Percentiles rank a stretch among this genome's conserved stretches.
These are phyloP conservation scores for Thalassiosira delicatula DNA, from an alignment of 352 stramenopile species.

Conservation along the genomic window DNA sequence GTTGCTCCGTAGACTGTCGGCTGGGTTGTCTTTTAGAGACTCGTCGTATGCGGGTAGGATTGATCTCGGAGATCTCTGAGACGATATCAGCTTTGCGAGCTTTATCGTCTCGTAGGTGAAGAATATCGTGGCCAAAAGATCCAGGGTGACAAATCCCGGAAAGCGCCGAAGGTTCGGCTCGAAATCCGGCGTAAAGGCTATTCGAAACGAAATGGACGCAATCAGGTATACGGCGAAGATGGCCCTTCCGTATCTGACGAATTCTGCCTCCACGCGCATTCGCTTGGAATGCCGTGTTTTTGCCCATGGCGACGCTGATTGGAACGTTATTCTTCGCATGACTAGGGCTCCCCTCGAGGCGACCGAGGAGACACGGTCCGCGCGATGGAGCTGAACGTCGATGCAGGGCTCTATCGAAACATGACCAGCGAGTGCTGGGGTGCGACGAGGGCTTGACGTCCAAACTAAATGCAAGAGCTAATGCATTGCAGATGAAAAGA, in stretches of 20 bases:
- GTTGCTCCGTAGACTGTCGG: slow-evolving; percentile 14
- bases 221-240: slow-evolving; percentile 39
- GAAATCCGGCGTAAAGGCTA: slow-evolving; percentile 55
- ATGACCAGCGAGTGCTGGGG: neutral
- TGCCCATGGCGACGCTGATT: slow-evolving; percentile 17
- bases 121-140: slow-evolving; percentile 49
- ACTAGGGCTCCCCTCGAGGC: too few species aligned
- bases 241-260: slow-evolving; percentile 33
- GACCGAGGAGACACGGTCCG: too few species aligned
- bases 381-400: neutral
- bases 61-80: slow-evolving; percentile 16
- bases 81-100: slow-evolving; percentile 13
- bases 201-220: slow-evolving; percentile 36
- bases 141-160: slow-evolving; percentile 41
- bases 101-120: slow-evolving; percentile 51
- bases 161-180: slow-evolving; percentile 16
- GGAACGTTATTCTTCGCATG: neutral
- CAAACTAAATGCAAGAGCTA: too few species aligned
- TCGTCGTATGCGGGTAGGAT: slow-evolving; percentile 45
- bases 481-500: too few species aligned
- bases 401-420: neutral
- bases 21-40: slow-evolving; percentile 23
- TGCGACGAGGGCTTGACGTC: too few species aligned
- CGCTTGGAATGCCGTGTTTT: neutral
- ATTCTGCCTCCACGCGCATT: neutral